Percentiles rank a stretch among this genome's conserved stretches.
These are phyloP conservation scores for Salicornia ramosissima DNA, from an alignment of 148 eudicot species.

Conservation along the genomic window DNA sequence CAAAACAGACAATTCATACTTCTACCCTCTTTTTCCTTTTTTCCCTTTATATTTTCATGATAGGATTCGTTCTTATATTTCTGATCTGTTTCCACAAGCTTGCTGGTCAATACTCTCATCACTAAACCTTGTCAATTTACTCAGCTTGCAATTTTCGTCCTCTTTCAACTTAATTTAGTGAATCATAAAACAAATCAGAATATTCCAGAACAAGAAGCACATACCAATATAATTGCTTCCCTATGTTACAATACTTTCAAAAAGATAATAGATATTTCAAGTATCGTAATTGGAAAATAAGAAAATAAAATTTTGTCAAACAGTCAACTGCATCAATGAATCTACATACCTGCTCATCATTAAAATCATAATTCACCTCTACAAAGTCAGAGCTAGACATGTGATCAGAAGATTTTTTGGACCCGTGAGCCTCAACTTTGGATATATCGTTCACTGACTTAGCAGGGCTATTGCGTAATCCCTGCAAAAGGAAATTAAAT, in stretches of 20 bases:
- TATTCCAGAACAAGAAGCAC: neutral
- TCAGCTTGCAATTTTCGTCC: neutral
- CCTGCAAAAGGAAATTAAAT: constrained; percentile 44
- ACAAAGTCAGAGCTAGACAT: constrained; percentile 30
- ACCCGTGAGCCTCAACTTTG: constrained; percentile 29
- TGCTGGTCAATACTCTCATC: neutral
- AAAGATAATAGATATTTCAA: too few species aligned
- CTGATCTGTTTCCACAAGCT: neutral
- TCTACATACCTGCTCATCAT: constrained; percentile 67
- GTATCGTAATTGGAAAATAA: too few species aligned
- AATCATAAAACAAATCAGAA: neutral
- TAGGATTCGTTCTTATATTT: neutral
- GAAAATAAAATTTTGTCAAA: too few species aligned
- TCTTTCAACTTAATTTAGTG: neutral
- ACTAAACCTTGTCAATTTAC: neutral
- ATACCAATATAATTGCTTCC: neutral
- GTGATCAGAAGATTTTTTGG: constrained; percentile 27
- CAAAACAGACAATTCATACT: neutral
- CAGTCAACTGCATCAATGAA: constrained; percentile 4
- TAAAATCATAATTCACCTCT: constrained; percentile 45
- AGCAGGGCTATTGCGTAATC: constrained; percentile 48
- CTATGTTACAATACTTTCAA: neutral
- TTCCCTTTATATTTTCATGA: neutral
- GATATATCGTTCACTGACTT: constrained; percentile 35
- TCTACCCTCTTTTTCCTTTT: too few species aligned